A percentile compares a stretch with the other conserved stretches of the same genome.
phyloP scores from a whole-genome alignment of 257 asterid species.

The Fraxinus anomala region DNA sequence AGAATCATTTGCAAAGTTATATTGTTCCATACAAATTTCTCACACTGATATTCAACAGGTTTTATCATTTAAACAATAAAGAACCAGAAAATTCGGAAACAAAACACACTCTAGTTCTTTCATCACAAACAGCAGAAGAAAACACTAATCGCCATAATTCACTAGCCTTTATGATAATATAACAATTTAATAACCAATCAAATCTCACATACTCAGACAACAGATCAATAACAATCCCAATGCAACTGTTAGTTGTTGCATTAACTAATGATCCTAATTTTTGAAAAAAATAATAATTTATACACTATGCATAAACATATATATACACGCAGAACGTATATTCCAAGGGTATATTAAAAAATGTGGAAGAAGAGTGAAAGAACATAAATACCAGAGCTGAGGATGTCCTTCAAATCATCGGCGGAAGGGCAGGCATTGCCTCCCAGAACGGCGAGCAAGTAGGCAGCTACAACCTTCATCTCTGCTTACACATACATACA shows the following conservation, averaged over 20 bases:
- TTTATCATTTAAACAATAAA: neutral
- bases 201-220: neutral
- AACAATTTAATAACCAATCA: neutral
- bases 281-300: neutral
- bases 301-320: neutral
- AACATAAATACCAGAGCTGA: slow-evolving; percentile 28
- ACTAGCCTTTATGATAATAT: neutral
- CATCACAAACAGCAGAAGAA: neutral
- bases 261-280: neutral
- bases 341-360: neutral
- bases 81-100: neutral
- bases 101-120: neutral
- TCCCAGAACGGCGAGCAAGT: slow-evolving; percentile 43
- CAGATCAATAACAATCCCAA: neutral
- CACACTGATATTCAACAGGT: neutral
- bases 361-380: neutral
- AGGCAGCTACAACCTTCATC: slow-evolving; percentile 45
- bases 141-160: neutral
- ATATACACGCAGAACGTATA: neutral
- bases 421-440: slow-evolving; percentile 39
- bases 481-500: slow-evolving; percentile 15
- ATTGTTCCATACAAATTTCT: neutral
- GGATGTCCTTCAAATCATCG: slow-evolving; percentile 36
- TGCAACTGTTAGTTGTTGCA: neutral
- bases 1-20: neutral